These are phyloP conservation scores for Cymbidium sinense DNA, from an alignment of 106 monocot species.

Conservation along the genomic window DNA sequence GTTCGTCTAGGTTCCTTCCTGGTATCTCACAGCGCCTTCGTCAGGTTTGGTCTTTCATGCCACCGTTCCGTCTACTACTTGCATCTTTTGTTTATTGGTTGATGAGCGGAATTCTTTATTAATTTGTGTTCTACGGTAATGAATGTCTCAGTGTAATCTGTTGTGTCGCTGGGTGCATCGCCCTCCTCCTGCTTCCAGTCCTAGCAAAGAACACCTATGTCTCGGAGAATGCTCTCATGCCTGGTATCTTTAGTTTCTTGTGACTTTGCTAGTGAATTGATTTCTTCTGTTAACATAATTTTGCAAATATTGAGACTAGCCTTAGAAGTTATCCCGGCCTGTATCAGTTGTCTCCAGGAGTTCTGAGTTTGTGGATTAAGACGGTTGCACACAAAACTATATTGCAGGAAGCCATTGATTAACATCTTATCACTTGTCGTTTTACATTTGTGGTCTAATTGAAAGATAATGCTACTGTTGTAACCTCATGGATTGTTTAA, in stretches of 20 bases:
- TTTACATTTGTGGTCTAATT: background rate
- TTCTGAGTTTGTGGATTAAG: background rate
- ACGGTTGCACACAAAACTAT: background rate
- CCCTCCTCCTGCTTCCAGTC: conserved; percentile 58
- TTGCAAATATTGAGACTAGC: background rate
- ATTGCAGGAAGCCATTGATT: background rate
- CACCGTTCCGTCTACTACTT: background rate
- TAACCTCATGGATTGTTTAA: background rate
- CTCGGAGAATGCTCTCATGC: conserved; percentile 93
- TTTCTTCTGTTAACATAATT: background rate
- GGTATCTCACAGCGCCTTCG: conserved; percentile 47
- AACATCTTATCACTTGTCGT: background rate
- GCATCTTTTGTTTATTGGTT: background rate
- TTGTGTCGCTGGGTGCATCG: conserved; percentile 43
- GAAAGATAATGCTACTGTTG: background rate
- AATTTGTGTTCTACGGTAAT: background rate
- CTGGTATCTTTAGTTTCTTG: conserved; percentile 29
- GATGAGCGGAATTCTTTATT: background rate
- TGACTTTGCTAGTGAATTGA: background rate
- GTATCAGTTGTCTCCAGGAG: background rate
- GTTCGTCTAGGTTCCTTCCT: conserved; percentile 60
- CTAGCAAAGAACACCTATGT: conserved; percentile 86
- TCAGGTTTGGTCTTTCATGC: conserved; percentile 33
- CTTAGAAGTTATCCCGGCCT: background rate
- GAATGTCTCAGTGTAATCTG: conserved; percentile 44